Base-by-base conservation (phyloP, 1,284 basidiomycete species). In the Heliocybe sulcata region DNA sequence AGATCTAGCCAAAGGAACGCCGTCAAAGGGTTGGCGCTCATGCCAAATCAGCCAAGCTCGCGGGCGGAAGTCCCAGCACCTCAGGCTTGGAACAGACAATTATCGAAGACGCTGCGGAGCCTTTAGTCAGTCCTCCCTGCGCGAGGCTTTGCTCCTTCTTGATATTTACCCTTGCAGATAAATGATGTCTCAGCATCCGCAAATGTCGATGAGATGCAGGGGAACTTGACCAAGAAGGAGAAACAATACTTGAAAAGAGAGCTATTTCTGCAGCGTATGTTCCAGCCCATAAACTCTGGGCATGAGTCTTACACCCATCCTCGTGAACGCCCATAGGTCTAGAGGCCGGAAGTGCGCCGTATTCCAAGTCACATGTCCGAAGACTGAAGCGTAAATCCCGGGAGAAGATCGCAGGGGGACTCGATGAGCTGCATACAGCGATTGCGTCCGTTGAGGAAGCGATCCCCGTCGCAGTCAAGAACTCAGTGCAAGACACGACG, bases 291-390 rank as follows among this genome's bases (percentile, higher is more conserved):
- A 3, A 49, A 22, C 31, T 47, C 31, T 29, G 19, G 58, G 19
- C 4, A 6, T 12, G 29, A 31, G 12, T 20, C 9, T 55, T 50
- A 25, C 42, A 29, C 35, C n/a, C 59, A 47, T 50, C 42, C n/a
- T 51, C 55, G 42, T 35, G 53, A 54, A 47, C 45, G 47, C 54
- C 22, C 49, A 35, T 38, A 90, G 89, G 82, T 47, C 67, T 90
- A 50, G 79, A 77, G 57, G 68, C 74, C 1, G 72, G 75, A 2
- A 69, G 71, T 33, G 72, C 75, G 0, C 83, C 85, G 1, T 85
- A 90, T 65, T 92, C 90, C 0, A 91, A 87, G 66, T 88, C 85
- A 4, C 86, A 90, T 64, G 72, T 71, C 29, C 80, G 87, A 26
- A 80, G 90, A 25, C 61, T 86, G 62, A 90, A 89, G 62, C 82